phyloP scores from a whole-genome alignment of 2,329 filamentous ascomycete species.

The Myotisia sp. region DNA sequence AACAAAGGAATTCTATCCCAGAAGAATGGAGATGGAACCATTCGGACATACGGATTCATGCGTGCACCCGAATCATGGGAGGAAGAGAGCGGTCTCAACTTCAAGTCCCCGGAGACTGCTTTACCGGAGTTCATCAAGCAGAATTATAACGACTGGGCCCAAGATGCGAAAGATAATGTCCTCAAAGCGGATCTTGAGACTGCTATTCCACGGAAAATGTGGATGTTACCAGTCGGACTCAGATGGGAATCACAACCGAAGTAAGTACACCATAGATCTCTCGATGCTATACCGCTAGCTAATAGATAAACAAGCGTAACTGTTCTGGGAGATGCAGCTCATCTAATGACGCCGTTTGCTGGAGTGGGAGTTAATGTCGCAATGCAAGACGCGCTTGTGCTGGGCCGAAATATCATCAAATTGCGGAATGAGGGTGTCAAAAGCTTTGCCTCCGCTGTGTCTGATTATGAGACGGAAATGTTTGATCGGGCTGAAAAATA shows the following conservation, averaged over 20 bases:
- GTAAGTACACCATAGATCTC: background rate
- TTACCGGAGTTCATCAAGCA: constrained; percentile 11
- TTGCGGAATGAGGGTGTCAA: background rate
- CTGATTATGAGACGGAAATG: background rate
- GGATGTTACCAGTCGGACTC: constrained; percentile 14
- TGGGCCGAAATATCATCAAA: background rate
- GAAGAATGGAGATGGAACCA: constrained; percentile 6
- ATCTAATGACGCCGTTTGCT: constrained; percentile 20
- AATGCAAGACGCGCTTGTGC: constrained; percentile 16
- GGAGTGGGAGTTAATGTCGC: constrained; percentile 20
- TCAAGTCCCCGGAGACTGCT: constrained; percentile 1
- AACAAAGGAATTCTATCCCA: constrained; percentile 19
- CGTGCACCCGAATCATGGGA: no score
- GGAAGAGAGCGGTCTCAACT: background rate
- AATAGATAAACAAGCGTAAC: constrained; percentile 14
- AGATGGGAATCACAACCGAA: constrained; percentile 9
- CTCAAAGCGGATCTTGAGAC: constrained; percentile 14
- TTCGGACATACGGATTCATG: background rate
- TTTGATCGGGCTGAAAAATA: background rate
- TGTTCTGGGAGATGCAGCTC: constrained; percentile 19
- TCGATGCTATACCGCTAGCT: background rate
- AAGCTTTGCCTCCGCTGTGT: background rate
- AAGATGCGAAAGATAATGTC: constrained; percentile 14
- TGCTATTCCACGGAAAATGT: constrained; percentile 10
- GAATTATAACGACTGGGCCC: constrained; percentile 13